phyloP scores from a whole-genome alignment of 129 eudicot genomes.

The Centaurea solstitialis region DNA sequence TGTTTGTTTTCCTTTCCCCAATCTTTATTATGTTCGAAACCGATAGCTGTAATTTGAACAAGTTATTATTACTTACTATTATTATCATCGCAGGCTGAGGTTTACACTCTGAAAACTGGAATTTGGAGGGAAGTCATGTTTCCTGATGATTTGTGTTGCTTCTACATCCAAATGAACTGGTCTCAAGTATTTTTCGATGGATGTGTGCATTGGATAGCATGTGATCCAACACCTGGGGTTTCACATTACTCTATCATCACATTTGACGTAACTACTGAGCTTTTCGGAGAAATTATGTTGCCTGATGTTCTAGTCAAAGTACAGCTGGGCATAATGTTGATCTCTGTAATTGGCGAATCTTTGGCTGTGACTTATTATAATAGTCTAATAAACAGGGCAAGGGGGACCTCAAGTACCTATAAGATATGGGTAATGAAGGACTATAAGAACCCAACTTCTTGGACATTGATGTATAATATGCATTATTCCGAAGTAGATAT shows the following conservation, averaged over 20 bases:
- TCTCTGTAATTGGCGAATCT: neutral
- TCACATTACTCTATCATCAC: neutral
- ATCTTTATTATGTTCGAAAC: no score
- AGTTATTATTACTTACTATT: no score
- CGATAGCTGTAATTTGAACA: no score
- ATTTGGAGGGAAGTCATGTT: neutral
- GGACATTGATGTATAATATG: neutral
- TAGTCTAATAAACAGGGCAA: no score
- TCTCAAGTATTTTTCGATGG: neutral
- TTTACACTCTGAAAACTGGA: neutral
- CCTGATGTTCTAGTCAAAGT: neutral
- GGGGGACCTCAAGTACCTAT: neutral
- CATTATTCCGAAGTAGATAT: neutral
- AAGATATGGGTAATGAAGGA: slow-evolving; percentile 5
- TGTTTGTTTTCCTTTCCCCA: neutral
- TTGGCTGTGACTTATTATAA: neutral
- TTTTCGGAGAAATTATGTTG: slow-evolving; percentile 1
- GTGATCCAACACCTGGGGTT: neutral
- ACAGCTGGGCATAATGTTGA: no score
- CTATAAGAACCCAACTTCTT: neutral
- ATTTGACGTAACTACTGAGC: neutral
- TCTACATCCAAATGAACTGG: neutral
- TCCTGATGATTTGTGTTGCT: neutral
- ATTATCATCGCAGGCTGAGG: neutral
- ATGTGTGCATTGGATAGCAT: neutral